A percentile compares a stretch with the other conserved stretches of the same genome.
phyloP scores from a whole-genome alignment of 495 filamentous ascomycete species.

The Entonaema liquescens region DNA sequence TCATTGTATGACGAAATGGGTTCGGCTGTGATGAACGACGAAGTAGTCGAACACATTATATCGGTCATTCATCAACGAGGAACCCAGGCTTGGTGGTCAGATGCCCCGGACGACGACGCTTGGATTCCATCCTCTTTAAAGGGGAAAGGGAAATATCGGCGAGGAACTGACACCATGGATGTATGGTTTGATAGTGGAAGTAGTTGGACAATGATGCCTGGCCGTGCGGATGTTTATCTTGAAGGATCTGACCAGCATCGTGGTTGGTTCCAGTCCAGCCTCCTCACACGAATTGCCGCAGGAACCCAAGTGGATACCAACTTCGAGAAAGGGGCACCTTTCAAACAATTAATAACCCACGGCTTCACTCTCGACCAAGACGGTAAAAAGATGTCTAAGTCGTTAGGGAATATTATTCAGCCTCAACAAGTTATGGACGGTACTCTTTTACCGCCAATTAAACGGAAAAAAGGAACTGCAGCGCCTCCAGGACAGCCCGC shows the following conservation, averaged over 20 bases:
- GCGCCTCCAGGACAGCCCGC: conserved; percentile 22
- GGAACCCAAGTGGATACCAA: conserved; percentile 38
- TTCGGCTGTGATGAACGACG: conserved; percentile 76
- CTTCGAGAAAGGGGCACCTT: conserved; percentile 62
- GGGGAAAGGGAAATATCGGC: conserved; percentile 60
- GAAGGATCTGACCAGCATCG: conserved; percentile 96
- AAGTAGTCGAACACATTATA: conserved; percentile 87
- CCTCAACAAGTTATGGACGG: conserved; percentile 87
- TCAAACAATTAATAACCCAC: conserved; percentile 87
- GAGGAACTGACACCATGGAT: conserved; percentile 98
- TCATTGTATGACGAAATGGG: conserved; percentile 79
- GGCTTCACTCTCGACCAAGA: conserved; percentile 90
- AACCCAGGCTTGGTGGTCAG: conserved; percentile 93
- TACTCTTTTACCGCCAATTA: conserved; percentile 61
- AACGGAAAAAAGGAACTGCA: conserved; percentile 49
- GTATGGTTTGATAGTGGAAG: conserved; percentile 99
- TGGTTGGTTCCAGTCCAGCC: conserved; percentile 98
- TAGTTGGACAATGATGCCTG: conserved; percentile 77
- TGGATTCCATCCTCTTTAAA: conserved; percentile 74
- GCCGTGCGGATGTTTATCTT: conserved; percentile 84
- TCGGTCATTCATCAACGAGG: conserved; percentile 77
- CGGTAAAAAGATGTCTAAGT: conserved; percentile 98
- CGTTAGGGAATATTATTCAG: conserved; percentile 85
- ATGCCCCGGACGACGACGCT: conserved; percentile 71
- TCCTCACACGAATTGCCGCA: conserved; percentile 79